Conservation (phyloP, 2,329 filamentous ascomycete species). For the Talaromyces marneffei region DNA sequence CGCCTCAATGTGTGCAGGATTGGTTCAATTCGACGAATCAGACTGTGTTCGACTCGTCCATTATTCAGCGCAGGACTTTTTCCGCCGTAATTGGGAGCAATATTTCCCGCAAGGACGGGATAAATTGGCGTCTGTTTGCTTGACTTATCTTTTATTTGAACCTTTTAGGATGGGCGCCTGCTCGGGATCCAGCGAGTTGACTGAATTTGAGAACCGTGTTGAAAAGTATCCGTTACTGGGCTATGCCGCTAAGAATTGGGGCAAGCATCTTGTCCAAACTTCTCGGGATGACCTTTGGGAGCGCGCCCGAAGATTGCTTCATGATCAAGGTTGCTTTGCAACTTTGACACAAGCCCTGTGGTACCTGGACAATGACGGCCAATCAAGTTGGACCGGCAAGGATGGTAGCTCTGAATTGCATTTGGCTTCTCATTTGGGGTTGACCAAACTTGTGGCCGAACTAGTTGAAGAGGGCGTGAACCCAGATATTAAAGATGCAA, state of each 20-base stretch:
- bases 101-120: neutral
- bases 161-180: neutral
- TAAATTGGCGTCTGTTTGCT: neutral
- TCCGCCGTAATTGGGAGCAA: neutral
- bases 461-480: neutral
- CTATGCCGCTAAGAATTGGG: neutral
- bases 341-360: constrained; percentile 2
- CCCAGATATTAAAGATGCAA: neutral
- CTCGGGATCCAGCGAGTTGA: neutral
- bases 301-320: neutral
- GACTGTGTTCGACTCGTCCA: neutral
- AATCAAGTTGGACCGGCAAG: neutral
- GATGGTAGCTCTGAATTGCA: neutral
- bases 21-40: neutral
- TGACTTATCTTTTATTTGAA: neutral
- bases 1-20: neutral
- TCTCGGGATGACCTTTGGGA: neutral
- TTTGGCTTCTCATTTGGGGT: neutral
- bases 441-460: neutral
- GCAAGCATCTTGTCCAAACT: neutral
- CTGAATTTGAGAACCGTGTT: neutral
- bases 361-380: neutral
- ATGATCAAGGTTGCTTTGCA: neutral
- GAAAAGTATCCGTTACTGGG: neutral
- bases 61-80: constrained; percentile 1